Evolutionary conservation across 2,329 filamentous ascomycete genomes (phyloP).

Genomic region (Akanthomyces dipterigenus): DNA sequence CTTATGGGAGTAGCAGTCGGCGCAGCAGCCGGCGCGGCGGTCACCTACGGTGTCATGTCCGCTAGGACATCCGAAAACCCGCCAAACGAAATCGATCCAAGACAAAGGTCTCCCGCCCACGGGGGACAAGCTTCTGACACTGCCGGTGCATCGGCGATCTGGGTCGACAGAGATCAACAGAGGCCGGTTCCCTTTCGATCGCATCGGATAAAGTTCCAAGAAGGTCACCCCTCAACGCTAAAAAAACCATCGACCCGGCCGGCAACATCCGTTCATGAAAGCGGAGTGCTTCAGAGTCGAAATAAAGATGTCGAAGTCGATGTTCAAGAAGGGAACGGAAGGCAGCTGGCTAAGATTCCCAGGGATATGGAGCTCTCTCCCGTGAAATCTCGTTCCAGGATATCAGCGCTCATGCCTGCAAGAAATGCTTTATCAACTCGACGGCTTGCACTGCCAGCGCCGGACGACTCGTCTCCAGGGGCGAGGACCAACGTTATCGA

Average conservation of each 20-base stretch:
- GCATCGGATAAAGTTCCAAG: constrained; percentile 2
- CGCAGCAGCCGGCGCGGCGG: constrained; percentile 59
- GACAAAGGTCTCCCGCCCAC: constrained; percentile 11
- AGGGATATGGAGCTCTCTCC: background rate
- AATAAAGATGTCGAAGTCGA: background rate
- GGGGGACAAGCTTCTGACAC: background rate
- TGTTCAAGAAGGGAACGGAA: background rate
- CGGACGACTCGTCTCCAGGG: background rate
- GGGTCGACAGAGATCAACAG: background rate
- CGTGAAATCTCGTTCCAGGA: background rate
- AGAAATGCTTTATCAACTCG: background rate
- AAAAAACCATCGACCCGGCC: background rate
- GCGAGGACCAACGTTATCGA: background rate
- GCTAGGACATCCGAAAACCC: background rate
- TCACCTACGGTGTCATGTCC: constrained; percentile 62
- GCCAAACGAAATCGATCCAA: constrained; percentile 43
- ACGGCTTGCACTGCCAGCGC: background rate
- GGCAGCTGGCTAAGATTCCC: background rate
- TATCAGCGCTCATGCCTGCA: background rate
- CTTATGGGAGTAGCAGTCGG: constrained; percentile 49
- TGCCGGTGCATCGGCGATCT: background rate
- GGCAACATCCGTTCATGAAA: background rate
- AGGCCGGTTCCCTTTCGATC: background rate
- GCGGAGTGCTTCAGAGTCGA: background rate
- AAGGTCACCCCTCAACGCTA: background rate